Percentiles rank a stretch among this genome's conserved stretches.
These are phyloP conservation scores for Fusarium brevicatenulatum DNA, from an alignment of 2,329 filamentous ascomycete genomes.

Conservation along the genomic window DNA sequence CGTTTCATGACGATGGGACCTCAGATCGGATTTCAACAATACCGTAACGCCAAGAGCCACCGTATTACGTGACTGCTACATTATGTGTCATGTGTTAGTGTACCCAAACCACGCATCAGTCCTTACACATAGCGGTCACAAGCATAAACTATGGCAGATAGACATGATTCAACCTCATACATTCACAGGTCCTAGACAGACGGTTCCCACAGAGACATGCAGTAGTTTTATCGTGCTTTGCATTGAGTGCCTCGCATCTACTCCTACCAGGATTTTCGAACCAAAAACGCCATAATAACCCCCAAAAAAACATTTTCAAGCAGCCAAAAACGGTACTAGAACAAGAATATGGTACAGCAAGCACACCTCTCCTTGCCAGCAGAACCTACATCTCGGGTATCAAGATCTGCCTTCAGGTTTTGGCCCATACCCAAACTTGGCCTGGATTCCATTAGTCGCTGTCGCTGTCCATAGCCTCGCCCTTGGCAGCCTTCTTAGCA, in stretches of 20 bases:
- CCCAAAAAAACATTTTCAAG: slow-evolving; percentile 32
- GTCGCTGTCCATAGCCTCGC: slow-evolving; percentile 62
- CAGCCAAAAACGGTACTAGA: slow-evolving; percentile 37
- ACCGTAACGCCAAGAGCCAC: slow-evolving; percentile 12
- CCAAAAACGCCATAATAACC: slow-evolving; percentile 43
- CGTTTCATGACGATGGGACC: slow-evolving; percentile 35
- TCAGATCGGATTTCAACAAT: slow-evolving; percentile 9
- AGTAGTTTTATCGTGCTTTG: slow-evolving; percentile 42
- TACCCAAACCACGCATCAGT: background rate
- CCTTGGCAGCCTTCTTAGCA: slow-evolving; percentile 64
- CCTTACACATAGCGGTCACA: slow-evolving; percentile 19
- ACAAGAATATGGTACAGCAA: slow-evolving; percentile 45
- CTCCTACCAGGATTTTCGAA: slow-evolving; percentile 46
- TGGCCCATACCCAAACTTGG: slow-evolving; percentile 14
- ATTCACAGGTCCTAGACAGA: slow-evolving; percentile 1
- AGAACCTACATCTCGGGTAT: slow-evolving; percentile 38
- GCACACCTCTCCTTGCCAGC: slow-evolving; percentile 42
- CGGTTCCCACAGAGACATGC: background rate
- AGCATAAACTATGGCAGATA: slow-evolving; percentile 10
- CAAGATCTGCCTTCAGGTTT: slow-evolving; percentile 27
- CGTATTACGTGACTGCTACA: slow-evolving; percentile 13
- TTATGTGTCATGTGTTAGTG: slow-evolving; percentile 15
- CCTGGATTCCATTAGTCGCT: slow-evolving; percentile 55
- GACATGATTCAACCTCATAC: slow-evolving; percentile 8
- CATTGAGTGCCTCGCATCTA: slow-evolving; percentile 46